phyloP scores from a whole-genome alignment of 2,329 filamentous ascomycete species.

The Elsinoe fawcettii region DNA sequence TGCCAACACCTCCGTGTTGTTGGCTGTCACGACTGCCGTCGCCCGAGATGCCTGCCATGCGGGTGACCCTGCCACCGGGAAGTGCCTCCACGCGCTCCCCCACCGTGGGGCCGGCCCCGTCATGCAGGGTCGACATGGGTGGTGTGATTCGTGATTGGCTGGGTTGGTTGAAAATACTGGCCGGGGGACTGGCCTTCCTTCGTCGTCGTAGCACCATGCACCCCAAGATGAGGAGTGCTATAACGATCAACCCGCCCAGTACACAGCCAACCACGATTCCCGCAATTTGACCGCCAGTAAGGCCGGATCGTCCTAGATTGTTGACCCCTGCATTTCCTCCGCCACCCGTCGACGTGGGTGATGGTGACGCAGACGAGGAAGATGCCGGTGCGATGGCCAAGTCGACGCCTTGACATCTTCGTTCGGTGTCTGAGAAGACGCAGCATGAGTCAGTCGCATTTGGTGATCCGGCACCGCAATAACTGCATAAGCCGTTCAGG shows the following conservation, averaged over 20 bases:
- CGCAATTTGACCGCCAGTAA: slow-evolving; percentile 83
- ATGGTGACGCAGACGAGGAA: slow-evolving; percentile 55
- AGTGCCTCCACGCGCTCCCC: slow-evolving; percentile 55
- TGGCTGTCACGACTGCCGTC: slow-evolving; percentile 49
- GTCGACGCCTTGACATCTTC: slow-evolving; percentile 64
- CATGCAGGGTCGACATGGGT: slow-evolving; percentile 35
- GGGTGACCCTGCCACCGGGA: slow-evolving; percentile 80
- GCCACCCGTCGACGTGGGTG: slow-evolving; percentile 25
- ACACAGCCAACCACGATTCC: slow-evolving; percentile 81
- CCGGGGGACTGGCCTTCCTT: slow-evolving; percentile 51
- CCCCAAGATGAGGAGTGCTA: slow-evolving; percentile 51
- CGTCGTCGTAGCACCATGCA: slow-evolving; percentile 54
- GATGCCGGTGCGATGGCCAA: slow-evolving; percentile 59
- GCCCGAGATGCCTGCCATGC: slow-evolving; percentile 89
- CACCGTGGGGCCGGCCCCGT: slow-evolving; percentile 29
- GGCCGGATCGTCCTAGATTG: slow-evolving; percentile 31
- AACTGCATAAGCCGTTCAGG: slow-evolving; percentile 70
- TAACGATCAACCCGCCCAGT: slow-evolving; percentile 61
- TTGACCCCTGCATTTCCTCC: slow-evolving; percentile 18
- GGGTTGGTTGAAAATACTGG: slow-evolving; percentile 83
- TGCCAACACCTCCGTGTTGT: slow-evolving; percentile 45
- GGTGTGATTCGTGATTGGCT: slow-evolving; percentile 50
- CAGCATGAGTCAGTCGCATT: slow-evolving; percentile 97
- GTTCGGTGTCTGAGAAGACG: slow-evolving; percentile 67
- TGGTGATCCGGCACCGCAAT: slow-evolving; percentile 72